Percentiles rank a stretch among this genome's conserved stretches.
These are phyloP conservation scores for Daldinia vernicosa DNA, from an alignment of 495 filamentous ascomycete species.

Conservation along the genomic window DNA sequence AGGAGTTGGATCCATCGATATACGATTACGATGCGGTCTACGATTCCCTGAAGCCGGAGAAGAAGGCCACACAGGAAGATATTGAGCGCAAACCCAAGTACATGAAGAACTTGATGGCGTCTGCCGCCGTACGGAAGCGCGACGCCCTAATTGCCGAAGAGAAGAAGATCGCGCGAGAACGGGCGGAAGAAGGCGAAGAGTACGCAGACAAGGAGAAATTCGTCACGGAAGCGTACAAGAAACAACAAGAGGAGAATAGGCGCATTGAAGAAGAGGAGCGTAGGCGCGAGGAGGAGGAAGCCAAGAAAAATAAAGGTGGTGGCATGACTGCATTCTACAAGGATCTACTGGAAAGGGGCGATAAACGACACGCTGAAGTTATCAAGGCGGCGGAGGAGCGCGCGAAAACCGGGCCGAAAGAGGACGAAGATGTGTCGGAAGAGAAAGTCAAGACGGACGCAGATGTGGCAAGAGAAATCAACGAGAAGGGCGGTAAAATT, in stretches of 20 bases:
- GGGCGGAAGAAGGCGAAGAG: conserved; percentile 92
- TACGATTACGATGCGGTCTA: conserved; percentile 82
- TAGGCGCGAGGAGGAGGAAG: conserved; percentile 71
- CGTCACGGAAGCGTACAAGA: conserved; percentile 94
- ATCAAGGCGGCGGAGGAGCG: conserved; percentile 73
- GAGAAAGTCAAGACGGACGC: conserved; percentile 72
- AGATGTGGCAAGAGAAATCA: conserved; percentile 77
- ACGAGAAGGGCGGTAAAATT: conserved; percentile 72
- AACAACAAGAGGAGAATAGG: conserved; percentile 85
- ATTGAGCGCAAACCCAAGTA: conserved; percentile 75
- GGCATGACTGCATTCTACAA: conserved; percentile 92
- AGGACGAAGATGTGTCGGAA: conserved; percentile 44
- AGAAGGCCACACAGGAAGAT: conserved; percentile 49
- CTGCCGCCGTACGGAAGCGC: conserved; percentile 86
- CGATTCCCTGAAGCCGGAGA: conserved; percentile 67
- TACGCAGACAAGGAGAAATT: conserved; percentile 97
- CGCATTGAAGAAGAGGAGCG: conserved; percentile 84
- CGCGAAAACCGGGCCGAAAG: conserved; percentile 59
- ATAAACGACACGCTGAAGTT: conserved; percentile 76
- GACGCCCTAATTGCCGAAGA: conserved; percentile 90
- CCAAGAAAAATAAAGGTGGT: conserved; percentile 68
- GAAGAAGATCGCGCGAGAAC: conserved; percentile 83
- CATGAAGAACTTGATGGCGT: conserved; percentile 80
- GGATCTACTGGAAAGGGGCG: conserved; percentile 78
- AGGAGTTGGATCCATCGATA: conserved; percentile 69